Evolutionary conservation across 495 filamentous ascomycete genomes (phyloP).

Genomic region (Aspergillus conjunctus): DNA sequence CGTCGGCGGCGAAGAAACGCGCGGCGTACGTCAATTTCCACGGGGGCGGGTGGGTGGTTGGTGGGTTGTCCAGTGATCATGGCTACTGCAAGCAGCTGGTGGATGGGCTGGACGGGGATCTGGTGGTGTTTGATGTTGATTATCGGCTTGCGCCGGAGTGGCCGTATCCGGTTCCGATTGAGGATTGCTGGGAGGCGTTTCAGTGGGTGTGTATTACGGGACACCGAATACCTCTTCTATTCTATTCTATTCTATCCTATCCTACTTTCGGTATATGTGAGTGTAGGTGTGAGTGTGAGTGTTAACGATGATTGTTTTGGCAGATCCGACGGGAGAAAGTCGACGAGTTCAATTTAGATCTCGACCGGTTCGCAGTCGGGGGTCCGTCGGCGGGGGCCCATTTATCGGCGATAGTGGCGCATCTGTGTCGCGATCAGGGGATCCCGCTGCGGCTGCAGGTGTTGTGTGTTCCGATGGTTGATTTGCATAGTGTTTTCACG

Average conservation of each 20-base stretch:
- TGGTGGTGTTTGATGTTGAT: conserved; percentile 42
- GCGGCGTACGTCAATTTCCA: conserved; percentile 43
- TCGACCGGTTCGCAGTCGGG: conserved; percentile 34
- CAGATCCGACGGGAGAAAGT: conserved; percentile 36
- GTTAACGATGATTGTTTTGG: conserved; percentile 5
- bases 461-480: conserved; percentile 37
- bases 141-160: conserved; percentile 42
- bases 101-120: conserved; percentile 31
- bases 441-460: conserved; percentile 38
- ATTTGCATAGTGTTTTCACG: conserved; percentile 37
- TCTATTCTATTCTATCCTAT: too few species aligned
- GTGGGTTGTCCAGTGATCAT: conserved; percentile 33
- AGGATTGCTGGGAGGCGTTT: conserved; percentile 43
- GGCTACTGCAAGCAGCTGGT: conserved; percentile 41
- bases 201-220: conserved; percentile 39
- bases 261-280: too few species aligned
- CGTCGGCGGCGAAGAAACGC: conserved; percentile 31
- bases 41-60: conserved; percentile 44
- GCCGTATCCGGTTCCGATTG: conserved; percentile 33
- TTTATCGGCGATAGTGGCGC: conserved; percentile 35
- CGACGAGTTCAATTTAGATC: conserved; percentile 35
- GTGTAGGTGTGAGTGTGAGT: too few species aligned
- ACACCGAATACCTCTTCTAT: too few species aligned
- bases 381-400: conserved; percentile 40
- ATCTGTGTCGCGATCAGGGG: conserved; percentile 37